These are phyloP conservation scores for Aspergillus neotritici DNA, from an alignment of 2,329 filamentous ascomycete species.

Conservation along the genomic window DNA sequence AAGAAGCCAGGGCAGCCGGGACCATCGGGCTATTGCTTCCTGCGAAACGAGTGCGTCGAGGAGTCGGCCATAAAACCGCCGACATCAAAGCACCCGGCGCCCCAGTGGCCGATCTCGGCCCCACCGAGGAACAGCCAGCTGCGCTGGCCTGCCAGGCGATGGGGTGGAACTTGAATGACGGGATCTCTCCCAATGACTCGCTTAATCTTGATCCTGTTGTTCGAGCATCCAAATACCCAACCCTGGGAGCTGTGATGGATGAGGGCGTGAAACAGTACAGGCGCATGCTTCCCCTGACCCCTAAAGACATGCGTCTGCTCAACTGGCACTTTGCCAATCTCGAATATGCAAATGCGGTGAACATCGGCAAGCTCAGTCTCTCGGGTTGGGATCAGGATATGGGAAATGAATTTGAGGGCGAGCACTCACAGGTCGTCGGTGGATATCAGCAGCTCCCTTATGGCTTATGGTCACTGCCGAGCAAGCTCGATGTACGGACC, in stretches of 20 bases:
- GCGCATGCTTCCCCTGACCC: conserved; percentile 70
- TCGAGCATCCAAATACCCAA: conserved; percentile 57
- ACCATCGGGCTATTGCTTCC: conserved; percentile 41
- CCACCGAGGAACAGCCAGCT: conserved; percentile 64
- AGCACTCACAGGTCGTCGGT: conserved; percentile 86
- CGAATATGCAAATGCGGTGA: conserved; percentile 93
- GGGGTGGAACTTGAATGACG: conserved; percentile 72
- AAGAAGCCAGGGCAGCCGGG: conserved; percentile 62
- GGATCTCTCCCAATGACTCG: conserved; percentile 58
- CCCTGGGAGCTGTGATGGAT: conserved; percentile 85
- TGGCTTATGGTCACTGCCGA: conserved; percentile 72
- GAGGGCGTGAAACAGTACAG: conserved; percentile 86
- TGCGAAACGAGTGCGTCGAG: conserved; percentile 40
- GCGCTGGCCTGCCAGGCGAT: conserved; percentile 71
- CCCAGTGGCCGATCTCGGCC: conserved; percentile 56
- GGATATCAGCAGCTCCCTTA: conserved; percentile 92
- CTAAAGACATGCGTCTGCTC: conserved; percentile 81
- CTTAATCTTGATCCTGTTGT: conserved; percentile 66
- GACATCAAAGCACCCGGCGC: conserved; percentile 45
- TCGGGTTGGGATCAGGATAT: conserved; percentile 95
- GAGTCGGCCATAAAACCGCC: conserved; percentile 43
- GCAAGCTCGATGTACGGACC: conserved; percentile 69
- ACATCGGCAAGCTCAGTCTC: conserved; percentile 79
- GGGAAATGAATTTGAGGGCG: conserved; percentile 94
- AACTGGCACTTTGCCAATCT: conserved; percentile 99